Percentiles rank a stretch among this genome's conserved stretches.
Evolutionary conservation across 78 protist species (phyloP).

Genomic region (Polysphondylium violaceum): DNA sequence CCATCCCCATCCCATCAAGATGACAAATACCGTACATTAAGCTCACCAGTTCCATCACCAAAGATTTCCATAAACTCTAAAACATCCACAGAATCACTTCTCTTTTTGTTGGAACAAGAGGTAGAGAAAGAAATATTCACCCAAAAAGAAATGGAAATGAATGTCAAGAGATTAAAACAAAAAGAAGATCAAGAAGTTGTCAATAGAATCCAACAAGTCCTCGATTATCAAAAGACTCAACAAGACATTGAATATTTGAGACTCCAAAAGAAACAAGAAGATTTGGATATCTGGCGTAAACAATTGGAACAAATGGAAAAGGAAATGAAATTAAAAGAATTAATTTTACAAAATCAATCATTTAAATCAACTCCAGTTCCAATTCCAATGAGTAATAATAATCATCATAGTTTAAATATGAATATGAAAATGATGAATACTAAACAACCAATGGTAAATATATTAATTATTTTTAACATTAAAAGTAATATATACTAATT

Average conservation of each 20-base stretch:
- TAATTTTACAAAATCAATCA: too few species aligned
- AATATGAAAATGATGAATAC: too few species aligned
- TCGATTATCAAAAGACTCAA: constrained; percentile 64
- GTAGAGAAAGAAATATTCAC: constrained; percentile 52
- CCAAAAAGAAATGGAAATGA: constrained; percentile 57
- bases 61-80: background rate
- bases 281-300: constrained; percentile 16
- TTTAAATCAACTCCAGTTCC: too few species aligned
- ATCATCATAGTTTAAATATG: too few species aligned
- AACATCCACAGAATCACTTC: constrained; percentile 10
- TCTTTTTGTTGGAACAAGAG: constrained; percentile 47
- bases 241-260: constrained; percentile 31
- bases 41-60: constrained; percentile 27
- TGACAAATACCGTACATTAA: too few species aligned
- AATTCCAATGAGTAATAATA: too few species aligned
- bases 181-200: constrained; percentile 28
- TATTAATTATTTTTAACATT: too few species aligned
- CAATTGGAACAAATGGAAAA: constrained; percentile 22
- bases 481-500: too few species aligned
- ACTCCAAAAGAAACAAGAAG: constrained; percentile 40
- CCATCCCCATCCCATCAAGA: constrained; percentile 11
- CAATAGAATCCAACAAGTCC: constrained; percentile 48
- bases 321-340: constrained; percentile 13
- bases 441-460: too few species aligned
- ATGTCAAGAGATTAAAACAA: background rate